Evolutionary conservation across 2,329 filamentous ascomycete genomes (phyloP), one percentile per base, ranked within the genome.

Genomic region (Aureobasidium sp.): DNA sequence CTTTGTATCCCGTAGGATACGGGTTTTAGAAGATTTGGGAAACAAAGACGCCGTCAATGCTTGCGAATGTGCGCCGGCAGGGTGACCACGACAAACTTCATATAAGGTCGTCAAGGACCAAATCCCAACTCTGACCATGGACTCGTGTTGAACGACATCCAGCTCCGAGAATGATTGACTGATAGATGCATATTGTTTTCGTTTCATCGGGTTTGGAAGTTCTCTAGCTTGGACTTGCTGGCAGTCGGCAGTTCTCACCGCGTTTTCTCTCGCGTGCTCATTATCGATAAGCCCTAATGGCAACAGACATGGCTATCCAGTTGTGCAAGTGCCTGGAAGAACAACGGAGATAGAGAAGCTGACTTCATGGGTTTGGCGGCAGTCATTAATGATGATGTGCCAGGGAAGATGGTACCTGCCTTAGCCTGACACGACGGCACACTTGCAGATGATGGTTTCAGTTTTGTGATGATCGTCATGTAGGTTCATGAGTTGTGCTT

Each of bases 401-500:
- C 17, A 45, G 29, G 17, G 21, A 19, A n/a, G 17, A 16, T 32
- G 45, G 45, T 49, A 49, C 45, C 45, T 49, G 45, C 45, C 45
- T 49, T 49, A 49, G 34, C 29, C 16, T 8, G 24, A 21, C 17
- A 30, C 32, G 34, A 49, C 34, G 25, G 45, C 45, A 39, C 22
- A 14, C n/a, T 16, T 39, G 45, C 45, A 39, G 32, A 49, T 49
- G 34, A 21, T 30, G 16, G 45, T 38, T 49, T 49, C 32, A 49
- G 30, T 21, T 49, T 37, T 12, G 8, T 11, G 44, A 14, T 27
- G 44, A 48, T 48, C 44, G 11, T 48, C 19, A 48, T 48, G 44
- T 48, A 8, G n/a, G n/a, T 37, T 27, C 25, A 37, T 37, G 30
- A 48, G 17, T 8, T 17, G 2, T 27, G 16, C 10, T 6, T 3